phyloP scores from a whole-genome alignment of 352 stramenopile species.

The Phytophthora pseudosyringae region DNA sequence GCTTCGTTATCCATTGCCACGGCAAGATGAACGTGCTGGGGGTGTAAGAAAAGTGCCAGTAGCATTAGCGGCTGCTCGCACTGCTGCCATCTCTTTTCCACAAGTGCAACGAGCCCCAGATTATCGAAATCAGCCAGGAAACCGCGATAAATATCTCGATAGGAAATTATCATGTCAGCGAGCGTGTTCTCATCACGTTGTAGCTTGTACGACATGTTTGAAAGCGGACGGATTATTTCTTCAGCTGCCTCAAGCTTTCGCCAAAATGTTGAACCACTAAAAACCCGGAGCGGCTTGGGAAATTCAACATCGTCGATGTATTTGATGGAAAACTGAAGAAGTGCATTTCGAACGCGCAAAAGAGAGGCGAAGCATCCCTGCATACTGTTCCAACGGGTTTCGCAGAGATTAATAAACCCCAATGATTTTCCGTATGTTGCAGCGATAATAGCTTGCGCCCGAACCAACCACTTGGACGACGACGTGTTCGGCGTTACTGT shows the following conservation, averaged over 20 bases:
- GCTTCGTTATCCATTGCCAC: constrained; percentile 4
- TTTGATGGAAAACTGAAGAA: neutral
- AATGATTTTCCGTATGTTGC: neutral
- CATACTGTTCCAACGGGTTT: neutral
- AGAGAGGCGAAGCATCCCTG: neutral
- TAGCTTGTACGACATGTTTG: neutral
- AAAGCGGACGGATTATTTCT: constrained; percentile 4
- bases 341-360: neutral
- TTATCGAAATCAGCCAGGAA: neutral
- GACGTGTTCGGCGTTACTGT: neutral
- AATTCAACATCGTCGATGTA: neutral
- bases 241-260: neutral
- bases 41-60: constrained; percentile 9
- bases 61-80: constrained; percentile 14
- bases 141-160: neutral
- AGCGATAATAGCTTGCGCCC: neutral
- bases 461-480: neutral
- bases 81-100: constrained; percentile 13
- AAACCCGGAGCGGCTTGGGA: neutral
- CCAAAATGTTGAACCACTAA: neutral
- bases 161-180: neutral
- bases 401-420: neutral
- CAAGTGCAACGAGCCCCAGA: neutral
- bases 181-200: neutral
- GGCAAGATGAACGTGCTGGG: neutral